Evolutionary conservation across 371 early-diverging fungal species (phyloP).

Genomic region (Lichtheimia ornata): DNA sequence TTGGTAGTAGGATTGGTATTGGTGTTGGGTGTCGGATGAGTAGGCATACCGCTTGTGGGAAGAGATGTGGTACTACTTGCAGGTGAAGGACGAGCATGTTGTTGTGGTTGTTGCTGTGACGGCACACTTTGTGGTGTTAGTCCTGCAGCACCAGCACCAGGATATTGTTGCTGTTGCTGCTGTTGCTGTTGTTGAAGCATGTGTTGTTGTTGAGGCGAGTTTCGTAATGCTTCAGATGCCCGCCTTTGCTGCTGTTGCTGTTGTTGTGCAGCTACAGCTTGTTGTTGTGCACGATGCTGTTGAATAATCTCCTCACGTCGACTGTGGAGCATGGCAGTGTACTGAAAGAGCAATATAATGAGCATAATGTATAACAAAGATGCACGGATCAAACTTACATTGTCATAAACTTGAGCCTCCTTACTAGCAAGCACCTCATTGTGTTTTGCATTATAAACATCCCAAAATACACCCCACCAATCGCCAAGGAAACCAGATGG

Average conservation of each 20-base stretch:
- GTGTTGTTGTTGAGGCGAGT: constrained; percentile 17
- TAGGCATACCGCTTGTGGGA: constrained; percentile 25
- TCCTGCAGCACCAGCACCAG: constrained; percentile 5
- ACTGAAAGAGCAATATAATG: constrained; percentile 16
- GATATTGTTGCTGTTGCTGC: constrained; percentile 9
- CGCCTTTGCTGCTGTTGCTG: constrained; percentile 13
- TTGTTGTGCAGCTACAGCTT: constrained; percentile 18
- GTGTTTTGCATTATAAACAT: constrained; percentile 59
- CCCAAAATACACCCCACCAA: constrained; percentile 77
- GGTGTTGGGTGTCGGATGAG: constrained; percentile 40
- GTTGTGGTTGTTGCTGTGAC: constrained; percentile 20
- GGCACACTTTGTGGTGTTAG: constrained; percentile 12
- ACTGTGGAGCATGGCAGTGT: constrained; percentile 29
- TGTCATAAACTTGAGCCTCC: constrained; percentile 54
- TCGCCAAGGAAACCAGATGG: constrained; percentile 68
- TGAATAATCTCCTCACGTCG: constrained; percentile 32
- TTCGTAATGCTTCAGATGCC: neutral
- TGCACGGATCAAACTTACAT: constrained; percentile 34
- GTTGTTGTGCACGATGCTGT: constrained; percentile 21
- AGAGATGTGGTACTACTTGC: constrained; percentile 43
- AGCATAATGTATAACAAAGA: too few relatives aligned
- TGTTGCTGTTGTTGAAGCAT: constrained; percentile 14
- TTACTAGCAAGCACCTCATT: constrained; percentile 47
- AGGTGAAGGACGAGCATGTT: constrained; percentile 40
- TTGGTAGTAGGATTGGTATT: constrained; percentile 24